These are phyloP conservation scores for Candida chauliodis DNA, from an alignment of 805 yeast genomes.

Conservation along the genomic window DNA sequence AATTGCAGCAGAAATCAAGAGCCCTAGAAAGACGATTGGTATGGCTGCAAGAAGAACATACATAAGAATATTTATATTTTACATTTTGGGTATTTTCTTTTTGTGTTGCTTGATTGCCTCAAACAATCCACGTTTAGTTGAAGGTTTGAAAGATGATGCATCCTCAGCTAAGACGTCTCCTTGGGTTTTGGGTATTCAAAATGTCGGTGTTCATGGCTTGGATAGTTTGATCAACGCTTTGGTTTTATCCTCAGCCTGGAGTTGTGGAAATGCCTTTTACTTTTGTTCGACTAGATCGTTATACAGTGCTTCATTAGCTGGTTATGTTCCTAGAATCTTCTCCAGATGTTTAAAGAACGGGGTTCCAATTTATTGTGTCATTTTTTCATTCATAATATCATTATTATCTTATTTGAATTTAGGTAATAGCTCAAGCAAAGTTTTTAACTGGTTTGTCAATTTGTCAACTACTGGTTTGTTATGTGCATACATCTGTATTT, in stretches of 20 bases:
- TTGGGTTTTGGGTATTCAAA: conserved; percentile 34
- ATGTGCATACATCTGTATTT: conserved; percentile 27
- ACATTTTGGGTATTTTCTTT: conserved; percentile 36
- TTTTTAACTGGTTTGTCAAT: conserved; percentile 36
- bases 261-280: conserved; percentile 34
- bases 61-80: conserved; percentile 31
- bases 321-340: conserved; percentile 32
- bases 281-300: conserved; percentile 33
- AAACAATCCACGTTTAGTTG: conserved; percentile 26
- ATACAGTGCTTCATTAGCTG: conserved; percentile 33
- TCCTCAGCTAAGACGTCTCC: conserved; percentile 40
- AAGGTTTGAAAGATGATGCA: conserved; percentile 18
- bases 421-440: conserved; percentile 22
- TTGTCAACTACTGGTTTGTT: conserved; percentile 32
- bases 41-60: conserved; percentile 34
- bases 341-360: conserved; percentile 31
- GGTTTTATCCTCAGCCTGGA: conserved; percentile 33
- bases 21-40: conserved; percentile 36
- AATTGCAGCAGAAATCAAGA: conserved; percentile 40
- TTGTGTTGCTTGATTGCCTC: conserved; percentile 35
- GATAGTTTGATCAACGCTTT: conserved; percentile 33
- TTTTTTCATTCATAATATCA: conserved; percentile 16
- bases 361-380: conserved; percentile 30
- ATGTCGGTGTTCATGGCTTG: conserved; percentile 32
- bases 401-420: conserved; percentile 30